Conservation (phyloP, 129 eudicot species). For the Ambrosia artemisiifolia region DNA sequence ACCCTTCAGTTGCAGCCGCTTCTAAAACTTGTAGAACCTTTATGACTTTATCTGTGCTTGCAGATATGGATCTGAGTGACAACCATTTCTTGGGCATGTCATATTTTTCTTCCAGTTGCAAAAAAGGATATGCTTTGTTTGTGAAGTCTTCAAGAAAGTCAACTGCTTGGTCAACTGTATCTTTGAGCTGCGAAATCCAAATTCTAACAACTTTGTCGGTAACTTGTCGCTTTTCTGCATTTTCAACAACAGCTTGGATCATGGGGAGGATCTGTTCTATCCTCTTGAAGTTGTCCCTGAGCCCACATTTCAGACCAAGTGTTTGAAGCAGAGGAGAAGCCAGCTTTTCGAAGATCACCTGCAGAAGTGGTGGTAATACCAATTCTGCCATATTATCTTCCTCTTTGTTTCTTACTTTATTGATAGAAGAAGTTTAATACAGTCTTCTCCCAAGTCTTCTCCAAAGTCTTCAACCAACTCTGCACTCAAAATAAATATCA, state of each 20-base stretch:
- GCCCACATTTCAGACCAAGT: slow-evolving; percentile 3
- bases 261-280: slow-evolving; percentile 24
- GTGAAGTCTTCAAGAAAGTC: slow-evolving; percentile 31
- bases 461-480: no score
- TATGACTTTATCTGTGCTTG: slow-evolving; percentile 12
- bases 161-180: slow-evolving; percentile 24
- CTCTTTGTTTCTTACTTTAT: background rate
- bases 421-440: background rate
- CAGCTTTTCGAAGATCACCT: slow-evolving; percentile 28
- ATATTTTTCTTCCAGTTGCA: background rate
- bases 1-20: slow-evolving; percentile 18
- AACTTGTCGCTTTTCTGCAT: slow-evolving; percentile 26
- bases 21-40: slow-evolving; percentile 14
- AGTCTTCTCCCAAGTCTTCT: no score
- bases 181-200: slow-evolving; percentile 36
- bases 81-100: background rate
- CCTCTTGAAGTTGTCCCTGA: slow-evolving; percentile 17
- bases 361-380: slow-evolving; percentile 23
- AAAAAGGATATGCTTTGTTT: slow-evolving; percentile 15
- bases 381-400: slow-evolving; percentile 17
- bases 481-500: no score
- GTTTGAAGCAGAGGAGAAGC: slow-evolving; percentile 25
- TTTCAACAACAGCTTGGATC: slow-evolving; percentile 33
- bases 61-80: slow-evolving; percentile 5
- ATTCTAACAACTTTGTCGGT: slow-evolving; percentile 12